A percentile compares a stretch with the other conserved stretches of the same genome.
These are phyloP conservation scores for Neurospora sp. DNA, from an alignment of 2,329 filamentous ascomycete genomes.

Conservation along the genomic window DNA sequence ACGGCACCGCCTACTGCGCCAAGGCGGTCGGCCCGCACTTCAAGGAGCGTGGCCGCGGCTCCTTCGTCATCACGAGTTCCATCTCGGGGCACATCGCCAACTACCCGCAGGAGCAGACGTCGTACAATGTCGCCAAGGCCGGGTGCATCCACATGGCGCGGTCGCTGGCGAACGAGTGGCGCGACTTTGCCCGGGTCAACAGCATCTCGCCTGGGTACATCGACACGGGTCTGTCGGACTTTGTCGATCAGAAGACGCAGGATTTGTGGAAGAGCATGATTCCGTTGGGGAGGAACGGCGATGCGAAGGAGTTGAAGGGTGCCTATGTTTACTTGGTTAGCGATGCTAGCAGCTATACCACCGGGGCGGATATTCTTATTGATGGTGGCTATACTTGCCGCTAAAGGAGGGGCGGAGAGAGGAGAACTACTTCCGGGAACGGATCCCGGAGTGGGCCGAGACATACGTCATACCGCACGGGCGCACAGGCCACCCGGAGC, in stretches of 20 bases:
- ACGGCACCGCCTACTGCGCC: conserved; percentile 62
- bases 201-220: conserved; percentile 60
- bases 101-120: conserved; percentile 57
- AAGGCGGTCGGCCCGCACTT: conserved; percentile 55
- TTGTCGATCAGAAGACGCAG: conserved; percentile 57
- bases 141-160: conserved; percentile 39
- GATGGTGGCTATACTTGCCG: conserved; percentile 53
- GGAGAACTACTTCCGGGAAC: neutral
- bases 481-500: neutral
- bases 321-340: conserved; percentile 71
- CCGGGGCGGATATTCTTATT: conserved; percentile 59
- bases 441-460: neutral
- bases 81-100: conserved; percentile 66
- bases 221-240: conserved; percentile 56
- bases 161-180: conserved; percentile 54
- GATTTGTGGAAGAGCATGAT: conserved; percentile 66
- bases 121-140: conserved; percentile 57
- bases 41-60: conserved; percentile 52
- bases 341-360: conserved; percentile 68
- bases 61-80: conserved; percentile 59
- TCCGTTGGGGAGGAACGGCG: conserved; percentile 60
- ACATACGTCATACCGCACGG: neutral
- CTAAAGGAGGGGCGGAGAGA: neutral
- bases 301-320: conserved; percentile 62
- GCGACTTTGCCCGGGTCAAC: conserved; percentile 57